These are phyloP conservation scores for Panicum miliaceum DNA, from an alignment of 176 grass and related monocot genomes.

Conservation along the genomic window DNA sequence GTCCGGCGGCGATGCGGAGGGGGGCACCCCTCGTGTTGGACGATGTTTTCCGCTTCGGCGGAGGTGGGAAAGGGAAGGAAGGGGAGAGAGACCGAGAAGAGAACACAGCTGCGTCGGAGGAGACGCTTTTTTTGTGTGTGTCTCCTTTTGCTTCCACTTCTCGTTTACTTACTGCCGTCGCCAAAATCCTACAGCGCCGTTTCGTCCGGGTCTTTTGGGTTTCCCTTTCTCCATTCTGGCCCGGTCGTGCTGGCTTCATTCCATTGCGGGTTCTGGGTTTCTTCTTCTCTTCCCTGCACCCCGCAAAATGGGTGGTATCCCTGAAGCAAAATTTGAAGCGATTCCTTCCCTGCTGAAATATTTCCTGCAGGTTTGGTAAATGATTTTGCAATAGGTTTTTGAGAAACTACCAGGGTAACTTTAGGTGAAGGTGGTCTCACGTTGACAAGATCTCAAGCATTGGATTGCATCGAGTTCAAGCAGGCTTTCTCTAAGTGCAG, in stretches of 20 bases:
- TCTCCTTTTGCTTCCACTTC: neutral
- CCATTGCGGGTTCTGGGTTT: conserved; percentile 8
- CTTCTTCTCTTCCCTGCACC: neutral
- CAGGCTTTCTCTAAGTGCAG: too few species aligned
- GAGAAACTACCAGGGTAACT: too few species aligned
- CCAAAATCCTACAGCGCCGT: neutral
- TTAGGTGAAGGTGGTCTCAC: too few species aligned
- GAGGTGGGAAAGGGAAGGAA: neutral
- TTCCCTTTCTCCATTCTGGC: too few species aligned
- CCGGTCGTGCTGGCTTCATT: neutral
- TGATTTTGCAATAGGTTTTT: too few species aligned
- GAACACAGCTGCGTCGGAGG: neutral
- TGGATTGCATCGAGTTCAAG: too few species aligned
- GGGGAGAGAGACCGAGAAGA: neutral
- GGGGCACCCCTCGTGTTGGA: neutral
- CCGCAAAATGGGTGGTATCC: neutral
- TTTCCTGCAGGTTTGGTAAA: too few species aligned
- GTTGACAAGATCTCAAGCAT: too few species aligned
- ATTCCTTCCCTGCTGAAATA: too few species aligned
- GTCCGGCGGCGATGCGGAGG: neutral
- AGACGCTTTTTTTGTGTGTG: neutral
- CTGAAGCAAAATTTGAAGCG: too few species aligned
- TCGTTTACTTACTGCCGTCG: conserved; percentile 14
- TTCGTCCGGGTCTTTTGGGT: neutral
- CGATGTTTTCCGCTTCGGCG: conserved; percentile 19